Evolutionary conservation across 208 protist species (phyloP).

Genomic region (Crithidia thermophila): DNA sequence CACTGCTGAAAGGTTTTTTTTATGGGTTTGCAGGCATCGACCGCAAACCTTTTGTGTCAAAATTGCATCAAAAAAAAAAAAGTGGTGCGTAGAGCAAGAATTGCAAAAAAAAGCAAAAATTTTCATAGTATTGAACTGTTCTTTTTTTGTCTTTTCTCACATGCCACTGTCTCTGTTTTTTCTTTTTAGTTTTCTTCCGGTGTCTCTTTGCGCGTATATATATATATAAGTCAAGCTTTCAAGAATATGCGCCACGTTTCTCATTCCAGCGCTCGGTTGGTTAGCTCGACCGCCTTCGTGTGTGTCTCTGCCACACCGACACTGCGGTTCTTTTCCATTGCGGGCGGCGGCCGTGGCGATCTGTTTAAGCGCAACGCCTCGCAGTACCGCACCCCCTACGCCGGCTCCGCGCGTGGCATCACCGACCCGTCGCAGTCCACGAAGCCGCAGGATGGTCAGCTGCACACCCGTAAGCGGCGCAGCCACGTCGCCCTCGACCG

Average conservation of each 20-base stretch:
- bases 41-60: too few relatives aligned
- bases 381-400: slow-evolving; percentile 13
- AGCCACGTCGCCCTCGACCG: slow-evolving; percentile 36
- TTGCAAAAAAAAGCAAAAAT: too few relatives aligned
- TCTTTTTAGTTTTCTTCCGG: background rate
- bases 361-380: slow-evolving; percentile 41
- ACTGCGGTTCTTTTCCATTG: slow-evolving; percentile 7
- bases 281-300: background rate
- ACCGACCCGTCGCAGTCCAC: slow-evolving; percentile 64
- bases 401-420: slow-evolving; percentile 49
- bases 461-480: slow-evolving; percentile 62
- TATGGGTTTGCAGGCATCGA: too few relatives aligned
- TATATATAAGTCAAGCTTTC: background rate
- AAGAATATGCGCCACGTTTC: too few relatives aligned
- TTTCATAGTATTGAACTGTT: too few relatives aligned
- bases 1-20: too few relatives aligned
- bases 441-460: slow-evolving; percentile 58
- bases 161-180: background rate
- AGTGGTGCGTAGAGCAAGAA: too few relatives aligned
- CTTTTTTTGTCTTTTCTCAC: slow-evolving; percentile 6
- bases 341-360: slow-evolving; percentile 60
- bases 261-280: background rate
- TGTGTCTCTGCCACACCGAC: background rate
- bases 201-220: background rate
- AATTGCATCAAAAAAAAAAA: too few relatives aligned